Conservation (phyloP, 352 stramenopile genomes). For the Phytophthora aleatoria region DNA sequence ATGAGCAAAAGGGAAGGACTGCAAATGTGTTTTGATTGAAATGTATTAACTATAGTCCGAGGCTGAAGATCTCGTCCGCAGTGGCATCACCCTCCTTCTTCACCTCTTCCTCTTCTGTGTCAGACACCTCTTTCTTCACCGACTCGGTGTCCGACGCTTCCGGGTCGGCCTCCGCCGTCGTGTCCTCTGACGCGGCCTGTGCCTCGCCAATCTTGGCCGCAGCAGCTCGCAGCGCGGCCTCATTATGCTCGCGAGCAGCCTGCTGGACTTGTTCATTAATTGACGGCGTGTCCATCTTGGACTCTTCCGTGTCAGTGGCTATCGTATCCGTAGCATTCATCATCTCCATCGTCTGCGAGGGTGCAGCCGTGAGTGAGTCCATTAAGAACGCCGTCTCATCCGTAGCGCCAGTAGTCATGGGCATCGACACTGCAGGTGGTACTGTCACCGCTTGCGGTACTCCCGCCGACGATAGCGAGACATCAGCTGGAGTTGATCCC, state of each 20-base stretch:
- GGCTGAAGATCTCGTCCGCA: slow-evolving; percentile 84
- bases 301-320: slow-evolving; percentile 14
- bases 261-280: slow-evolving; percentile 53
- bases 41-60: slow-evolving; percentile 62
- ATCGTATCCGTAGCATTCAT: slow-evolving; percentile 15
- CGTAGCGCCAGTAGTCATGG: slow-evolving; percentile 7
- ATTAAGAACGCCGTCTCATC: slow-evolving; percentile 40
- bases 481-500: slow-evolving; percentile 2
- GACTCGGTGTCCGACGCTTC: slow-evolving; percentile 20
- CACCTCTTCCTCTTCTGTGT: slow-evolving; percentile 3
- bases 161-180: slow-evolving; percentile 7
- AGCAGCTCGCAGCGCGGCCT: slow-evolving; percentile 36
- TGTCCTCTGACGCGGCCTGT: slow-evolving; percentile 10
- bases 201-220: slow-evolving; percentile 30
- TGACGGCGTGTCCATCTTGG: slow-evolving; percentile 43
- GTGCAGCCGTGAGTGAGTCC: slow-evolving; percentile 26
- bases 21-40: slow-evolving; percentile 19
- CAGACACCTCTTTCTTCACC: slow-evolving; percentile 1
- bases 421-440: slow-evolving; percentile 12
- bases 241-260: slow-evolving; percentile 45
- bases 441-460: slow-evolving; percentile 15
- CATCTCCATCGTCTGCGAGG: slow-evolving; percentile 27
- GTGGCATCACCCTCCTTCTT: slow-evolving; percentile 6
- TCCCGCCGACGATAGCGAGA: slow-evolving; percentile 4
- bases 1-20: no score